These are phyloP conservation scores for Scytalidium sp. DNA, from an alignment of 2,329 filamentous ascomycete species.

Conservation along the genomic window DNA sequence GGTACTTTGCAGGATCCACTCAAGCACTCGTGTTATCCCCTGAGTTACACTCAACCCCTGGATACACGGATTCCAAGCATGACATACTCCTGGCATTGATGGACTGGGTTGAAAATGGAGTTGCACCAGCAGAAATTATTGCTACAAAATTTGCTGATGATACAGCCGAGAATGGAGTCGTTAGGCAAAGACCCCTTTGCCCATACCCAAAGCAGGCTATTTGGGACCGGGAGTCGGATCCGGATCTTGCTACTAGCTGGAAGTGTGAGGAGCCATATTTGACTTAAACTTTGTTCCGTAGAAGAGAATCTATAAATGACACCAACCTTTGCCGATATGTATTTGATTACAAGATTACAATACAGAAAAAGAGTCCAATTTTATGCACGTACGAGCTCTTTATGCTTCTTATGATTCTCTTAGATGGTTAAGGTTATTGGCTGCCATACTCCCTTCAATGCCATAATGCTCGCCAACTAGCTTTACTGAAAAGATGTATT, in stretches of 20 bases:
- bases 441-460: too few species aligned
- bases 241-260: conserved; percentile 15
- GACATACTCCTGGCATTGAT: conserved; percentile 3
- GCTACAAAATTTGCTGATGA: conserved; percentile 1
- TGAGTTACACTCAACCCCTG: conserved; percentile 1
- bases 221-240: conserved; percentile 10
- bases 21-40: background rate
- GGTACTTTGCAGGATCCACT: conserved; percentile 1
- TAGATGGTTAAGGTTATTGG: too few species aligned
- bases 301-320: too few species aligned
- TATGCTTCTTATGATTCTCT: too few species aligned
- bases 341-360: too few species aligned
- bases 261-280: conserved; percentile 11
- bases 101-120: conserved; percentile 6
- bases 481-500: too few species aligned
- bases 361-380: too few species aligned
- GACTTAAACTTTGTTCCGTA: background rate
- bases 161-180: background rate
- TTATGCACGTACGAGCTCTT: too few species aligned
- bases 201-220: background rate
- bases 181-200: conserved; percentile 1
- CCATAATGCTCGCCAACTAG: too few species aligned
- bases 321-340: too few species aligned
- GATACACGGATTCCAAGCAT: conserved; percentile 1
- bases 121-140: conserved; percentile 1